Percentiles rank a stretch among this genome's conserved stretches.
phyloP scores from a whole-genome alignment of 2,329 filamentous ascomycete species.

The Trichoderma endophyticum region DNA sequence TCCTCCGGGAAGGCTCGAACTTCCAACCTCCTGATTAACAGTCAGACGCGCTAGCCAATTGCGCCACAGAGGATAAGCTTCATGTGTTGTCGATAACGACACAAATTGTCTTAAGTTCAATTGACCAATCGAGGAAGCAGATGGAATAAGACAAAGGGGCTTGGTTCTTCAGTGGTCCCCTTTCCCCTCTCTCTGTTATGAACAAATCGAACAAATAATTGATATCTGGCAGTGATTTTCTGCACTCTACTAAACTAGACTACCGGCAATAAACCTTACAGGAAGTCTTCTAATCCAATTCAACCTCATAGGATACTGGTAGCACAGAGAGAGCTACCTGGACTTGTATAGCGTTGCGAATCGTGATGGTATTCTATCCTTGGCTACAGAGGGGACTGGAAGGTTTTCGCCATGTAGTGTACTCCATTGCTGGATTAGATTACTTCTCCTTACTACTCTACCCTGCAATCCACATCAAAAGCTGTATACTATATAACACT shows the following conservation, averaged over 20 bases:
- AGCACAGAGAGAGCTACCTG: background rate
- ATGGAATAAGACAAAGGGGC: background rate
- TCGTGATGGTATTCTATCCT: background rate
- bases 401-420: background rate
- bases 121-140: background rate
- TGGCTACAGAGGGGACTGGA: background rate
- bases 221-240: background rate
- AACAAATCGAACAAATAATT: background rate
- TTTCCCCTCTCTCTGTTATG: background rate
- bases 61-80: conserved; percentile 38
- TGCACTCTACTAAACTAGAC: background rate
- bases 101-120: background rate
- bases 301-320: background rate
- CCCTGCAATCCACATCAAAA: background rate
- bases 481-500: background rate
- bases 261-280: background rate
- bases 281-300: background rate
- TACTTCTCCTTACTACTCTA: background rate
- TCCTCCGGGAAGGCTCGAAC: conserved; percentile 22
- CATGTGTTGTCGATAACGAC: background rate
- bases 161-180: background rate
- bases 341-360: background rate
- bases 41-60: conserved; percentile 59
- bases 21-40: conserved; percentile 41
- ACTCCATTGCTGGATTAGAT: background rate